Base-by-base conservation (phyloP, 2,329 filamentous ascomycete genomes). In the Emmonsiellopsis sp. region DNA sequence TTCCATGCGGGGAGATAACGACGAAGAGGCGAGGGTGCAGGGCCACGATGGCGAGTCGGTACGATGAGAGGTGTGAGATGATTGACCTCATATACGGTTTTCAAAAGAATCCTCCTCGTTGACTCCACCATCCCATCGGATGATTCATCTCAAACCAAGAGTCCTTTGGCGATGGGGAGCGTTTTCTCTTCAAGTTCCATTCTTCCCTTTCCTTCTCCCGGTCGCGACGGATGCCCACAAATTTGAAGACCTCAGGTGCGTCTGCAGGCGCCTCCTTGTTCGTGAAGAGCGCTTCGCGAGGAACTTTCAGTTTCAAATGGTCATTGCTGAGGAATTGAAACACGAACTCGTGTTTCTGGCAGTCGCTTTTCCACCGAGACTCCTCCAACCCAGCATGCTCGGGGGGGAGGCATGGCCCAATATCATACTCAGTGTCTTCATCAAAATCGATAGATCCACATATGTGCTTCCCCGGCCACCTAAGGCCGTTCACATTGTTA, bases 101-200 rank as follows among this genome's bases (percentile, higher is more conserved):
- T 40, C 37, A 40, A 40, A 4, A 49, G 6, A 45, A 45, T 16
- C 30, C 34, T 26, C 43, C 7, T 26, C 9, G 35, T 53, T 53
- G 30, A 16, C n/a, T 47, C 51, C 51, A 53, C 51, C 51, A 48
- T 15, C 51, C 51, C 43, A 53, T 53, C 31, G 51, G 51, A 53
- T 48, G 51, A 48, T 47, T 53, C 51, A 46, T 47, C 41, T 53
- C 43, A 53, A 46, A 53, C 51, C 51, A 48, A 40, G 11, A 37
- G n/a, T 54, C 52, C n/a, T 26, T 31, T 42, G 52, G 52, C 5
- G 52, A 54, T 51, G 47, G 46, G 31, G 52, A 54, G 37, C 52
- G 52, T 43, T 51, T 50, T 46, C 41, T 51, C 52, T 51, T n/a
- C n/a, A n/a, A n/a, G n/a, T n/a, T 43, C 38, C 52, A 44, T 51